Conservation (phyloP, 805 yeast species). For the Candida suzukii region DNA sequence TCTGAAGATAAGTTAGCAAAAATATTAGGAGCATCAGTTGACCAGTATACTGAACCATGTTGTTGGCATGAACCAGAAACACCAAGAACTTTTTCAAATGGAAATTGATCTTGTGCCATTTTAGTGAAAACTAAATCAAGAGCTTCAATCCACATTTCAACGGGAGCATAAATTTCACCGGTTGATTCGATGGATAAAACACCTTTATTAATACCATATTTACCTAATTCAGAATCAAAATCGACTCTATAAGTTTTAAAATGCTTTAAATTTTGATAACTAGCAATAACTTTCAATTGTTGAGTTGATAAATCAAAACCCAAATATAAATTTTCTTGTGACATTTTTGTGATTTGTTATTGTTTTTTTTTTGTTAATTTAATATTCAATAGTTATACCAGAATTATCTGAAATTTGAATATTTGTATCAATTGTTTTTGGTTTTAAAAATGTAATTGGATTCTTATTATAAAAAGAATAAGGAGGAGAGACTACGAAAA, state of each 20-base stretch:
- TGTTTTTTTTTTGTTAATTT: constrained; percentile 4
- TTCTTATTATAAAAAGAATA: constrained; percentile 49
- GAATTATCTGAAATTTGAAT: not conserved
- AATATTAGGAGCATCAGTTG: constrained; percentile 34
- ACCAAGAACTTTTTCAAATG: constrained; percentile 52
- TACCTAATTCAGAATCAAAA: constrained; percentile 58
- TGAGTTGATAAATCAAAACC: constrained; percentile 91
- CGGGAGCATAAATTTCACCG: constrained; percentile 71
- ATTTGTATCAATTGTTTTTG: not conserved
- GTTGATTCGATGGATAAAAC: constrained; percentile 48
- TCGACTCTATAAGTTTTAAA: constrained; percentile 57
- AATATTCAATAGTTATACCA: constrained; percentile 11
- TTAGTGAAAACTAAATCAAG: constrained; percentile 53
- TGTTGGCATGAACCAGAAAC: constrained; percentile 88
- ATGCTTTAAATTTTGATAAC: constrained; percentile 45
- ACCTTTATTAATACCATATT: constrained; percentile 66
- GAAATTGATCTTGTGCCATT: constrained; percentile 46
- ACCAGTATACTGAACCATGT: constrained; percentile 87
- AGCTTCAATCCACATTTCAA: constrained; percentile 86
- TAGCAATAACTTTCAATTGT: constrained; percentile 71
- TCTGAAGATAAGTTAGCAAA: constrained; percentile 30
- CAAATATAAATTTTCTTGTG: constrained; percentile 31
- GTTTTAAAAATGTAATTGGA: constrained; percentile 30
- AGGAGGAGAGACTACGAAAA: constrained; percentile 44
- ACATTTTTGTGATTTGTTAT: too few relatives aligned